A percentile compares a stretch with the other conserved stretches of the same genome.
phyloP scores from a whole-genome alignment of 495 filamentous ascomycete genomes.

The Annulohypoxylon maeteangense region DNA sequence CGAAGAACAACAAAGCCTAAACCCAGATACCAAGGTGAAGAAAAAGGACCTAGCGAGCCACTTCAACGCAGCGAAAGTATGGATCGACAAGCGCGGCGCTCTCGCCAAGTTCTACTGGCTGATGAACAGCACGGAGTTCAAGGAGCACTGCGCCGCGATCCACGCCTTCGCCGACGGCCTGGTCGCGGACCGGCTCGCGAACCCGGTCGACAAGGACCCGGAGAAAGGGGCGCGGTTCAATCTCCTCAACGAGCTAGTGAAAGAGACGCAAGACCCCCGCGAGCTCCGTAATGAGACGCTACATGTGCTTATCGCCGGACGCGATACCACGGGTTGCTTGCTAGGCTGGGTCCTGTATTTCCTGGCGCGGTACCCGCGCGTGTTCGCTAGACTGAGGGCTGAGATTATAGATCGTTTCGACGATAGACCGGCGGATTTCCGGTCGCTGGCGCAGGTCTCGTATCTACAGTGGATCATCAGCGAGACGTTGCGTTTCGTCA shows the following conservation, averaged over 20 bases:
- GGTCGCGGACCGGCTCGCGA: slow-evolving; percentile 46
- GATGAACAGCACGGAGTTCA: slow-evolving; percentile 55
- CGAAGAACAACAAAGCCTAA: not conserved
- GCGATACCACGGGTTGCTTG: slow-evolving; percentile 66
- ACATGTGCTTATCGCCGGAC: slow-evolving; percentile 71
- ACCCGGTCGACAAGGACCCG: slow-evolving; percentile 19
- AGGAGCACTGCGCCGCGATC: slow-evolving; percentile 54
- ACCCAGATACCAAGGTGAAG: slow-evolving; percentile 20
- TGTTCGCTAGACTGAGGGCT: slow-evolving; percentile 62
- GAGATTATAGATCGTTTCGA: slow-evolving; percentile 59
- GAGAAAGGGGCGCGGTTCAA: slow-evolving; percentile 59
- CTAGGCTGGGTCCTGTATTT: slow-evolving; percentile 68
- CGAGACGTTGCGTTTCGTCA: slow-evolving; percentile 54
- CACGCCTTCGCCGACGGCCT: slow-evolving; percentile 64
- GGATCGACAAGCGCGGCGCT: slow-evolving; percentile 56
- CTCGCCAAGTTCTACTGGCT: slow-evolving; percentile 62
- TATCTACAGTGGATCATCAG: slow-evolving; percentile 63
- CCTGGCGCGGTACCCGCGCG: slow-evolving; percentile 57
- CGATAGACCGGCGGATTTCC: slow-evolving; percentile 35
- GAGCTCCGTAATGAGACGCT: slow-evolving; percentile 71
- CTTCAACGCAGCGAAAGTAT: slow-evolving; percentile 61
- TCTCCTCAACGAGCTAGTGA: slow-evolving; percentile 72
- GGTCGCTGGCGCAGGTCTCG: slow-evolving; percentile 53
- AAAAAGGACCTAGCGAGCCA: slow-evolving; percentile 50
- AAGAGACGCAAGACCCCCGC: slow-evolving; percentile 65